These are phyloP conservation scores for Solanum megistacrolobum DNA, from an alignment of 257 asterid species.

Conservation along the genomic window DNA sequence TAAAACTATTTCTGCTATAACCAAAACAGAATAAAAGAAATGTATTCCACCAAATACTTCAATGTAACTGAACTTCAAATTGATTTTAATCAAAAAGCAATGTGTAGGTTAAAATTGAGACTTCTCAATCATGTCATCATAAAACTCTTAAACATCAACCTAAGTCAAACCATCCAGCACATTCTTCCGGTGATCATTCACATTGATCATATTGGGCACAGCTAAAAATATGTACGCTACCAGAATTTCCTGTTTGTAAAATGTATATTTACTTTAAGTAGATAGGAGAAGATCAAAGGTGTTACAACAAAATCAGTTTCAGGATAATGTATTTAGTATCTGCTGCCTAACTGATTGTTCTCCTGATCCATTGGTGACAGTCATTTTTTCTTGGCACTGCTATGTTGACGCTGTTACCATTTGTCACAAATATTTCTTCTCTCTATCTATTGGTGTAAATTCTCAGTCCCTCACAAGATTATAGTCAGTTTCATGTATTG, in stretches of 20 bases:
- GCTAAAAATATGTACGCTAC: not conserved
- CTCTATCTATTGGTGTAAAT: not conserved
- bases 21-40: not conserved
- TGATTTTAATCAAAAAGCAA: not conserved
- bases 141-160: not conserved
- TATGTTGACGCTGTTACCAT: not conserved
- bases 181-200: not conserved
- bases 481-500: not conserved
- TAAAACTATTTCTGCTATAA: not conserved
- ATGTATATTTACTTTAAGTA: not conserved
- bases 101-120: not conserved
- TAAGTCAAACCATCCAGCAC: not conserved
- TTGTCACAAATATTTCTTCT: not conserved
- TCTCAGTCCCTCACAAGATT: not conserved
- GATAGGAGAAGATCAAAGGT: not conserved
- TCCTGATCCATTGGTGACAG: not conserved
- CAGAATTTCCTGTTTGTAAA: not conserved
- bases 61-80: not conserved
- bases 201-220: not conserved
- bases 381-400: not conserved
- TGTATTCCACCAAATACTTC: not conserved
- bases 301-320: not conserved
- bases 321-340: not conserved
- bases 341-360: not conserved
- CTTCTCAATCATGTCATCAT: not conserved